Percentiles rank a stretch among this genome's conserved stretches.
These are phyloP conservation scores for Paramyrothecium roridum DNA, from an alignment of 2,329 filamentous ascomycete genomes.

Conservation along the genomic window DNA sequence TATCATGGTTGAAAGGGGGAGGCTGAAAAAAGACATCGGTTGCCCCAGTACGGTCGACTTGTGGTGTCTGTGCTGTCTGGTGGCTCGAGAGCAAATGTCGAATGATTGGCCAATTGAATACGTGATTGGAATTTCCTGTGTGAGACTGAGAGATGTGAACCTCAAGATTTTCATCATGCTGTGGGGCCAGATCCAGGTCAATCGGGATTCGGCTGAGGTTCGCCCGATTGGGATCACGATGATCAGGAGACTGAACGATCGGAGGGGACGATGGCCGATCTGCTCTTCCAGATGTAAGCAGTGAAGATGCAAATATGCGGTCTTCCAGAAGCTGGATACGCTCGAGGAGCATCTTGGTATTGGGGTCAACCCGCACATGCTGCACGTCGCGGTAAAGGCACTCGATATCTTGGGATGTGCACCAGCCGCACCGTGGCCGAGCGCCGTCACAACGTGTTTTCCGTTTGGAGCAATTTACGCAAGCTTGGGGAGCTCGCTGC, in stretches of 20 bases:
- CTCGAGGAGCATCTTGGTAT: constrained; percentile 22
- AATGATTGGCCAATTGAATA: too few species aligned
- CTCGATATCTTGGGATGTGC: constrained; percentile 20
- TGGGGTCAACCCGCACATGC: constrained; percentile 22
- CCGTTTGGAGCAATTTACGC: constrained; percentile 22
- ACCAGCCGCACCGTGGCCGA: constrained; percentile 22
- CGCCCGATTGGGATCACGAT: too few species aligned
- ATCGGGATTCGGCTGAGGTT: too few species aligned
- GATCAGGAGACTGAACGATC: too few species aligned
- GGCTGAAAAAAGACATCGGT: not conserved
- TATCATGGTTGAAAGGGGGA: not conserved
- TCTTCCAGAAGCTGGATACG: constrained; percentile 25
- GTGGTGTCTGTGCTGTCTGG: too few species aligned
- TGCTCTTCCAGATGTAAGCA: not conserved
- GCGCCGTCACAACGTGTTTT: constrained; percentile 26
- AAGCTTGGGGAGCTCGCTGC: constrained; percentile 15
- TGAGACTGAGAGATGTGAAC: constrained; percentile 2
- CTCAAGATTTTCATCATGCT: constrained; percentile 2
- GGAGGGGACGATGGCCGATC: constrained; percentile 1
- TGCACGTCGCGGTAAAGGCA: constrained; percentile 24
- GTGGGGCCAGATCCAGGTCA: too few species aligned
- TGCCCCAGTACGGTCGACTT: too few species aligned
- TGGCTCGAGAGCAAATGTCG: too few species aligned
- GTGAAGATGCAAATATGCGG: constrained; percentile 9
- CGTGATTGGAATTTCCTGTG: too few species aligned